phyloP scores from a whole-genome alignment of 352 stramenopile genomes.

The Phytophthora litchii region DNA sequence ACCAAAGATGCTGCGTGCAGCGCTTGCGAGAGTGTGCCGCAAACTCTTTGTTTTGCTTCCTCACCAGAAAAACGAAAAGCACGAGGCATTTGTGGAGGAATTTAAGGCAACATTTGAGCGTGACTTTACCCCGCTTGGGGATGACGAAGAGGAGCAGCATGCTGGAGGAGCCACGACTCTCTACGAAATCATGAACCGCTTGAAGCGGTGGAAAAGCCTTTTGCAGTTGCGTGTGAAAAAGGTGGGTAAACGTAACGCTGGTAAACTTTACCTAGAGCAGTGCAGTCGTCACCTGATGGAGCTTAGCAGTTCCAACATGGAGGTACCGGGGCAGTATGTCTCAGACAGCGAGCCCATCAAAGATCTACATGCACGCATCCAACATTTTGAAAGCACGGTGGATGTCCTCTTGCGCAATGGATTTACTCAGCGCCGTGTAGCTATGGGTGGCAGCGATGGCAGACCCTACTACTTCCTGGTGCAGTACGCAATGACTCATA shows the following conservation, averaged over 20 bases:
- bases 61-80: constrained; percentile 90
- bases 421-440: constrained; percentile 91
- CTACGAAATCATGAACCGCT: constrained; percentile 86
- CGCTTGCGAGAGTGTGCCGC: constrained; percentile 90
- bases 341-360: constrained; percentile 92
- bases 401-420: constrained; percentile 87
- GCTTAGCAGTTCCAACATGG: constrained; percentile 86
- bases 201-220: constrained; percentile 92
- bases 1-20: constrained; percentile 89
- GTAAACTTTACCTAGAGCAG: constrained; percentile 83
- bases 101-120: constrained; percentile 88
- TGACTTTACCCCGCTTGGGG: constrained; percentile 69
- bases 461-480: constrained; percentile 92
- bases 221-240: constrained; percentile 85
- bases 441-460: constrained; percentile 90
- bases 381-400: constrained; percentile 89
- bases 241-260: constrained; percentile 68
- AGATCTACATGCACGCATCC: constrained; percentile 90
- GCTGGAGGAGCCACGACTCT: constrained; percentile 53
- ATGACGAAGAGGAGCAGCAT: constrained; percentile 33
- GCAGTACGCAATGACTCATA: constrained; percentile 93
- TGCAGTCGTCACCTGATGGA: constrained; percentile 91
- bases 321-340: constrained; percentile 93
- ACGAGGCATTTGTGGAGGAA: constrained; percentile 86
- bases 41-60: constrained; percentile 91